Evolutionary conservation across 2,329 filamentous ascomycete genomes (phyloP).

Genomic region (Aureobasidium sp.): DNA sequence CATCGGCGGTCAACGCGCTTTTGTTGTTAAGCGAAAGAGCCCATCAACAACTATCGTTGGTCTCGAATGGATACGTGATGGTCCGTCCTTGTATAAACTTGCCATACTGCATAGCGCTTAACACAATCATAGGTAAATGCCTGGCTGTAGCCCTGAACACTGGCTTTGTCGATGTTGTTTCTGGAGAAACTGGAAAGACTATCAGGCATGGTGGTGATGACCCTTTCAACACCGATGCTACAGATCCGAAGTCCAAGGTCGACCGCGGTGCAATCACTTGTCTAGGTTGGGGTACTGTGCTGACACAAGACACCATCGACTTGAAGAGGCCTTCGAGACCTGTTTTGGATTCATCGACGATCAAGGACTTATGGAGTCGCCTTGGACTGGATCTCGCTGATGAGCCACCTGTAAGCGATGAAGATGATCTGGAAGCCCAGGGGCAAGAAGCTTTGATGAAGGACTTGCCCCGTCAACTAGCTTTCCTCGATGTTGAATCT

Average conservation of each 20-base stretch:
- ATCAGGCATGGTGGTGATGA: conserved; percentile 54
- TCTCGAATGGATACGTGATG: conserved; percentile 42
- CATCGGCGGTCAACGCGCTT: conserved; percentile 65
- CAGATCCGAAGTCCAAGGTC: neutral
- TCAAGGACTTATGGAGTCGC: conserved; percentile 23
- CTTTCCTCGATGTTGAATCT: conserved; percentile 67
- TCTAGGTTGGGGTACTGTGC: conserved; percentile 14
- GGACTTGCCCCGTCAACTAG: conserved; percentile 35
- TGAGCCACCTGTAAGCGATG: conserved; percentile 18
- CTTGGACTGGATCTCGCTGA: neutral
- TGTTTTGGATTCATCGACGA: conserved; percentile 12
- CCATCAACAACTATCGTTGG: conserved; percentile 29
- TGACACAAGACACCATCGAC: neutral
- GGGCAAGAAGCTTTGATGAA: conserved; percentile 1
- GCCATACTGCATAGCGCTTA: neutral
- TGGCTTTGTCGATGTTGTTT: conserved; percentile 67
- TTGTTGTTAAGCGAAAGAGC: conserved; percentile 42
- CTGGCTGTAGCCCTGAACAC: conserved; percentile 81
- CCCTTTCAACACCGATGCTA: conserved; percentile 7
- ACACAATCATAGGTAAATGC: conserved; percentile 8
- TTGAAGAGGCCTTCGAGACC: neutral
- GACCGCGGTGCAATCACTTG: conserved; percentile 8
- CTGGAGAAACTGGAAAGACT: conserved; percentile 72
- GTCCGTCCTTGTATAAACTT: conserved; percentile 17
- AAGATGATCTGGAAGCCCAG: neutral